These are phyloP conservation scores for Mycena latifolia DNA, from an alignment of 768 basidiomycete species.

Conservation along the genomic window DNA sequence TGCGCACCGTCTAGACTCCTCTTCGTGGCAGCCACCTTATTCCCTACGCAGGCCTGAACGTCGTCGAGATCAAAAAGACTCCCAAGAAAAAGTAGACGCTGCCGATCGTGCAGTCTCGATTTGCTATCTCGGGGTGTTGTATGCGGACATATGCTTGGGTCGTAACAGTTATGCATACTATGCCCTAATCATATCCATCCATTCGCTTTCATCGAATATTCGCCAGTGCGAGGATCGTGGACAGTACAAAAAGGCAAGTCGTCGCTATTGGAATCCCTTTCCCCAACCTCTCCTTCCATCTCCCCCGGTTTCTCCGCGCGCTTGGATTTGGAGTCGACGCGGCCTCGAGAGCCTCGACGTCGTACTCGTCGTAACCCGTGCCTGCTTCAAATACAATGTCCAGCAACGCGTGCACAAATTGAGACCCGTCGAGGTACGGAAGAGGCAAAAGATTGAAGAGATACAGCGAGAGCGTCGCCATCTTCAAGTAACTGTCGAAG, in stretches of 20 bases:
- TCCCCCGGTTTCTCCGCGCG: constrained; percentile 22
- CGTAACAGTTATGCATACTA: constrained; percentile 46
- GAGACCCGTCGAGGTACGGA: constrained; percentile 76
- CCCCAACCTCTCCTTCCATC: constrained; percentile 39
- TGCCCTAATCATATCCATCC: constrained; percentile 45
- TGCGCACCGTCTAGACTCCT: constrained; percentile 53
- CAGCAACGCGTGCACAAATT: constrained; percentile 58
- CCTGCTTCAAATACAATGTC: constrained; percentile 29
- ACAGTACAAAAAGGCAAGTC: constrained; percentile 37
- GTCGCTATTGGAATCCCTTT: constrained; percentile 39
- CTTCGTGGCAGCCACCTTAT: not conserved
- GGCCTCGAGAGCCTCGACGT: constrained; percentile 48
- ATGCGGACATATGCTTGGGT: constrained; percentile 41
- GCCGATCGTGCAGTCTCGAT: constrained; percentile 28
- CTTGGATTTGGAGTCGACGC: constrained; percentile 18
- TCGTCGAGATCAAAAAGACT: constrained; percentile 78
- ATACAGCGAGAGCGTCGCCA: constrained; percentile 82
- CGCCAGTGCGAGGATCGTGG: constrained; percentile 35
- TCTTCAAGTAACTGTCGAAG: constrained; percentile 66
- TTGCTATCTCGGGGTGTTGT: constrained; percentile 37
- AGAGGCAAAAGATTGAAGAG: constrained; percentile 88
- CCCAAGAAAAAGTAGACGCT: constrained; percentile 80
- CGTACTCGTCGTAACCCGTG: constrained; percentile 41
- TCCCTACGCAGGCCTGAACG: constrained; percentile 66
- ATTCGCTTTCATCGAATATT: constrained; percentile 28